These are phyloP conservation scores for Trametes elegans DNA, from an alignment of 768 basidiomycete genomes.

Conservation along the genomic window DNA sequence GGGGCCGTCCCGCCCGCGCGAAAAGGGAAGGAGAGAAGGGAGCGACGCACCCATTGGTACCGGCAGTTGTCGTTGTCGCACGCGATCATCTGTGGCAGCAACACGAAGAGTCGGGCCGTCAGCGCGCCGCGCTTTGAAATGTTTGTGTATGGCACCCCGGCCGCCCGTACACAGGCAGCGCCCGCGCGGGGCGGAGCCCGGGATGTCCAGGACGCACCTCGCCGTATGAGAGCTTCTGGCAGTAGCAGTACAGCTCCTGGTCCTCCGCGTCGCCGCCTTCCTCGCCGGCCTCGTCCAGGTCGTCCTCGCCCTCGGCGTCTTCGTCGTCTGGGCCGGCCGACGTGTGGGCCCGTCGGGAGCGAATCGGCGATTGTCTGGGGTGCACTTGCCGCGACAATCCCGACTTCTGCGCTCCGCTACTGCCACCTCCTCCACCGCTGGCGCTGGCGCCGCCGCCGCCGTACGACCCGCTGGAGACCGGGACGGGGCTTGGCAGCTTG, in stretches of 20 bases:
- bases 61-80: slow-evolving; percentile 57
- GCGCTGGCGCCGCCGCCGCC: slow-evolving; percentile 15
- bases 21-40: neutral
- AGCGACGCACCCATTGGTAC: slow-evolving; percentile 57
- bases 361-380: slow-evolving; percentile 23
- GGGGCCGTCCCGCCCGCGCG: neutral
- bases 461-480: slow-evolving; percentile 22
- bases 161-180: neutral
- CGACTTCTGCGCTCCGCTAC: slow-evolving; percentile 25
- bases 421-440: slow-evolving; percentile 3
- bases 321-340: slow-evolving; percentile 31
- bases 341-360: slow-evolving; percentile 23
- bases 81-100: slow-evolving; percentile 49
- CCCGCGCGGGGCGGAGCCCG: neutral
- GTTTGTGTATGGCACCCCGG: neutral
- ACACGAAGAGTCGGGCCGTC: neutral
- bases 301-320: slow-evolving; percentile 37
- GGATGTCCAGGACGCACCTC: slow-evolving; percentile 37
- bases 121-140: slow-evolving; percentile 12
- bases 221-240: slow-evolving; percentile 60
- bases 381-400: slow-evolving; percentile 30
- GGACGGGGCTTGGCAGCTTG: slow-evolving; percentile 37
- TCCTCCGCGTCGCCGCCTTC: slow-evolving; percentile 55
- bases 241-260: slow-evolving; percentile 60
- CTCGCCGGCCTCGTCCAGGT: slow-evolving; percentile 36